A percentile compares a stretch with the other conserved stretches of the same genome.
phyloP scores from a whole-genome alignment of 2,329 filamentous ascomycete genomes.

The Incumbomyces delicatus region DNA sequence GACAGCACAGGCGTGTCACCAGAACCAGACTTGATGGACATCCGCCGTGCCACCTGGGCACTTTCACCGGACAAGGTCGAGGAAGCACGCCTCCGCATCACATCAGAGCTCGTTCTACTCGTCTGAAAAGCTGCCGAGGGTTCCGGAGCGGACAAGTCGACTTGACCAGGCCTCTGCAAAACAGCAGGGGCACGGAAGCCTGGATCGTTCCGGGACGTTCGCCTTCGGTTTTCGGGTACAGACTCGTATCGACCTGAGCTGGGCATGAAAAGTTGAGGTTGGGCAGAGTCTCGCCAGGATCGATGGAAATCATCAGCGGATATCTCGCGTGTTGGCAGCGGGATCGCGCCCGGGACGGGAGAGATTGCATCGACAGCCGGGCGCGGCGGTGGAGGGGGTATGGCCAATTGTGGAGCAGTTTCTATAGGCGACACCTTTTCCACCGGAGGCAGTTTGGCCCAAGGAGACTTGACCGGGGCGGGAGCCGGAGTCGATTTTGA shows the following conservation, averaged over 20 bases:
- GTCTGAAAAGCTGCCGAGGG: slow-evolving; percentile 82
- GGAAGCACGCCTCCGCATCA: slow-evolving; percentile 69
- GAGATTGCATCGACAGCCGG: slow-evolving; percentile 42
- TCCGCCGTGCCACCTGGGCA: slow-evolving; percentile 56
- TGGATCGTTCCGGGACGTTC: slow-evolving; percentile 56
- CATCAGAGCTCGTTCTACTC: slow-evolving; percentile 55
- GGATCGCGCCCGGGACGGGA: slow-evolving; percentile 63
- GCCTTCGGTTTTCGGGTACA: slow-evolving; percentile 63
- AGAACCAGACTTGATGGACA: slow-evolving; percentile 45
- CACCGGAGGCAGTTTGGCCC: slow-evolving; percentile 76
- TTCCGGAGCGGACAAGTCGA: slow-evolving; percentile 58
- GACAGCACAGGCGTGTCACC: slow-evolving; percentile 30
- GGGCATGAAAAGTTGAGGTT: slow-evolving; percentile 84
- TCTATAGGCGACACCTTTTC: slow-evolving; percentile 65
- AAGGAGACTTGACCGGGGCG: slow-evolving; percentile 75
- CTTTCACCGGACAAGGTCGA: slow-evolving; percentile 88
- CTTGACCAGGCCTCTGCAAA: slow-evolving; percentile 60
- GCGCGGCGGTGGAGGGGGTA: slow-evolving; percentile 36
- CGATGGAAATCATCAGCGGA: slow-evolving; percentile 89
- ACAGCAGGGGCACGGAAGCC: slow-evolving; percentile 64
- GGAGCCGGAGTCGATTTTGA: slow-evolving; percentile 38
- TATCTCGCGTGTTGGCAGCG: slow-evolving; percentile 62
- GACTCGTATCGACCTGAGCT: slow-evolving; percentile 89
- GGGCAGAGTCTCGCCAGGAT: slow-evolving; percentile 66
- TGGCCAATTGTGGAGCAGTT: slow-evolving; percentile 44